Evolutionary conservation across 2,329 filamentous ascomycete species (phyloP).

Genomic region (Dactylellina parvicollis): DNA sequence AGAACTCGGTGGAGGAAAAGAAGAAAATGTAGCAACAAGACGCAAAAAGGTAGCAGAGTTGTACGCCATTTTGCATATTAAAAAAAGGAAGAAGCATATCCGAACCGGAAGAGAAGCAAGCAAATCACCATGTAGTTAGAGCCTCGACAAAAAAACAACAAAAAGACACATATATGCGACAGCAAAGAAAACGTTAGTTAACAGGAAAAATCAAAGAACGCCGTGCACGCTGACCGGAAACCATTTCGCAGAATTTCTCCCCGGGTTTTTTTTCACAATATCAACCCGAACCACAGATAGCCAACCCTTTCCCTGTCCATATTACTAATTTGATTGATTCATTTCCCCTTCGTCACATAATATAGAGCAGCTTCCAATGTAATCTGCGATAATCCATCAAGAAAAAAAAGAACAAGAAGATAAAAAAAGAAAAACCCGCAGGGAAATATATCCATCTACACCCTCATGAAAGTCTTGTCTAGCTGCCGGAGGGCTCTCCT

Average conservation of each 20-base stretch:
- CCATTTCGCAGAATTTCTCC: constrained; percentile 14
- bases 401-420: constrained; percentile 10
- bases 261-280: constrained; percentile 8
- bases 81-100: neutral
- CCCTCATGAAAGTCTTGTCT: constrained; percentile 65
- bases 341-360: constrained; percentile 15
- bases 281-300: constrained; percentile 25
- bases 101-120: neutral
- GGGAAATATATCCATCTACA: constrained; percentile 17
- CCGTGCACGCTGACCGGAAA: constrained; percentile 41
- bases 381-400: neutral
- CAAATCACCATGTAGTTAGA: neutral
- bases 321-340: constrained; percentile 21
- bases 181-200: neutral
- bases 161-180: constrained; percentile 11
- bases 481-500: constrained; percentile 73
- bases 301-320: constrained; percentile 15
- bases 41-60: neutral
- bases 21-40: neutral
- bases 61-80: constrained; percentile 15
- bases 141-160: neutral
- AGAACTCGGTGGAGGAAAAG: neutral
- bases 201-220: constrained; percentile 37
- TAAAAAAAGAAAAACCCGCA: constrained; percentile 8
- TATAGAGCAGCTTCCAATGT: neutral